Conservation (phyloP, 768 basidiomycete species). For the Termitomyces sp. region DNA sequence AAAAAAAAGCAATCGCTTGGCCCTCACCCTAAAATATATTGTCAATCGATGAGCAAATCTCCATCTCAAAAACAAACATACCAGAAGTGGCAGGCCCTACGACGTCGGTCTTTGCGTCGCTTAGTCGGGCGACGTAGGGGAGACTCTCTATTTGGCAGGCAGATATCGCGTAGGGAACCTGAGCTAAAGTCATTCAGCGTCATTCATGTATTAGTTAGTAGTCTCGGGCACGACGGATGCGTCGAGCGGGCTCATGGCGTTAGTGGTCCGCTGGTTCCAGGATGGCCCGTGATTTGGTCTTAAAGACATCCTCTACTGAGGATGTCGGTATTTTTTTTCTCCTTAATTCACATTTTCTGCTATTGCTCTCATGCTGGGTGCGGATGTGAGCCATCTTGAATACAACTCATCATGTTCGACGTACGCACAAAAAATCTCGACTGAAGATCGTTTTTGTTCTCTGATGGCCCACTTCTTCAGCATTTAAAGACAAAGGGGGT, state of each 20-base stretch:
- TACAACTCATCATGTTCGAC: not conserved
- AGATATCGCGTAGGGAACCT: too few species aligned
- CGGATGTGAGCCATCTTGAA: not conserved
- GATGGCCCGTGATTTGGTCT: not conserved
- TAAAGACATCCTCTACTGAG: not conserved
- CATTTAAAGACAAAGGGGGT: not conserved
- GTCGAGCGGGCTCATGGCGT: not conserved
- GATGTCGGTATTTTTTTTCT: too few species aligned
- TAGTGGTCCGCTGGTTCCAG: too few species aligned
- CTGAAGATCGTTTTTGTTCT: not conserved
- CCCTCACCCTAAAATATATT: too few species aligned
- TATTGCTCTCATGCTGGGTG: too few species aligned
- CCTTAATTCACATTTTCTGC: not conserved
- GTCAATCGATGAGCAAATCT: too few species aligned
- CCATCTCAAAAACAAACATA: too few species aligned
- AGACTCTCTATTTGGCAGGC: too few species aligned
- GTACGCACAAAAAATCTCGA: not conserved
- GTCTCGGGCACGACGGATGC: not conserved
- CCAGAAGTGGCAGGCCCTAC: too few species aligned
- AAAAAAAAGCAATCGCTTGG: too few species aligned
- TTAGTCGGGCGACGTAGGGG: too few species aligned
- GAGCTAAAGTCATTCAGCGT: not conserved
- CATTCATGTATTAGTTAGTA: not conserved
- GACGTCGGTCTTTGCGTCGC: too few species aligned
- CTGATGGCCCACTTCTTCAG: not conserved